A percentile compares a stretch with the other conserved stretches of the same genome.
Evolutionary conservation across 2,329 filamentous ascomycete genomes (phyloP).

Genomic region (Neopestalotiopsis sp.): DNA sequence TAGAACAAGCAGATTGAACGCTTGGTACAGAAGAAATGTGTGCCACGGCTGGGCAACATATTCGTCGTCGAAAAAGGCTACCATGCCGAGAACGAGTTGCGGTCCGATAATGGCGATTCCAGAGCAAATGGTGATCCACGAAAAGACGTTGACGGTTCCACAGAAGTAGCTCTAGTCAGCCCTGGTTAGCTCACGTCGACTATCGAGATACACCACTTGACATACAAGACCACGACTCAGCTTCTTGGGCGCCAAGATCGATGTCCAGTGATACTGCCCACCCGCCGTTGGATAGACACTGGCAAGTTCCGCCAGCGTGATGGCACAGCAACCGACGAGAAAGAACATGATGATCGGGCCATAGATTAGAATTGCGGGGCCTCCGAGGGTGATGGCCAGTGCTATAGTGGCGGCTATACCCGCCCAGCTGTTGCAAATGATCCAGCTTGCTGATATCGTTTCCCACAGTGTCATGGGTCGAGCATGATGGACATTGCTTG

Average conservation of each 20-base stretch:
- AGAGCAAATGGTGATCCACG: not conserved
- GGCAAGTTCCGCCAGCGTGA: not conserved
- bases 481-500: not conserved
- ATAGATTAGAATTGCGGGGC: not conserved
- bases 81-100: not conserved
- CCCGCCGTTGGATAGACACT: not conserved
- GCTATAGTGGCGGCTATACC: constrained; percentile 5
- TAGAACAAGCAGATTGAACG: not conserved
- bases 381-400: constrained; percentile 1
- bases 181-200: not conserved
- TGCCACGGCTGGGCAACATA: not conserved
- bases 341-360: constrained; percentile 3
- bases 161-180: not conserved
- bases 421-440: constrained; percentile 10
- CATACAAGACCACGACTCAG: not conserved
- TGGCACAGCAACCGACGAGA: not conserved
- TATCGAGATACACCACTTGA: not conserved
- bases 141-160: not conserved
- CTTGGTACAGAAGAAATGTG: not conserved
- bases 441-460: constrained; percentile 6
- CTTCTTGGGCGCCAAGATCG: constrained; percentile 5
- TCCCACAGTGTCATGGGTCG: constrained; percentile 8
- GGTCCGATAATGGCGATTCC: constrained; percentile 1
- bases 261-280: constrained; percentile 5
- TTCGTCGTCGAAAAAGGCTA: not conserved